A percentile compares a stretch with the other conserved stretches of the same genome.
Conservation (phyloP, 169 alveolate species). For the Plasmodium falciparum region DNA sequence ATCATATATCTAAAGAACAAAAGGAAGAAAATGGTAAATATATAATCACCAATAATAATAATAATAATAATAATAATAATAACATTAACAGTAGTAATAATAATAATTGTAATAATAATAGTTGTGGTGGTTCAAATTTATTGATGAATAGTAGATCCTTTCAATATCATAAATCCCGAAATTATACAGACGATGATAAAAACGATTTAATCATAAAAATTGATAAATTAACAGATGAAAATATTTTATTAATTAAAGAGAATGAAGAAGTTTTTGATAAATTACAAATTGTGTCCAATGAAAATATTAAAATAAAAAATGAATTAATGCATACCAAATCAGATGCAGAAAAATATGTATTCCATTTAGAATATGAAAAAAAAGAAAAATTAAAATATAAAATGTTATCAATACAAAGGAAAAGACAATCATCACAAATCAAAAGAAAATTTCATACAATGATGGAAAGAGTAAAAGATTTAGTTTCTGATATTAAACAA, state of each 20-base stretch:
- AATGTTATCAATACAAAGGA: constrained; percentile 43
- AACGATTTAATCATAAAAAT: constrained; percentile 26
- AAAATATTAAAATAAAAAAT: constrained; percentile 67
- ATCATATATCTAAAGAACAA: too few species aligned
- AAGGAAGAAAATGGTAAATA: constrained; percentile 4
- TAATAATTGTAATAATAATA: too few species aligned
- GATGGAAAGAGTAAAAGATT: constrained; percentile 42
- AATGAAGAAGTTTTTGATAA: constrained; percentile 73
- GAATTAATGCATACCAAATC: constrained; percentile 60
- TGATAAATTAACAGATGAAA: constrained; percentile 48
- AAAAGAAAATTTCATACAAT: constrained; percentile 54
- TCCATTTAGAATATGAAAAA: constrained; percentile 64
- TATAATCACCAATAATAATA: not conserved
- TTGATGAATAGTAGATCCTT: too few species aligned
- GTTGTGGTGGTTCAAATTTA: too few species aligned
- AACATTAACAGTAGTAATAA: too few species aligned
- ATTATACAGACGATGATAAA: constrained; percentile 11
- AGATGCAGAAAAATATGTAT: constrained; percentile 68
- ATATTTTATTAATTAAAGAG: constrained; percentile 48
- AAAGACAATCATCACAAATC: constrained; percentile 32
- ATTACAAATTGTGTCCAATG: constrained; percentile 45
- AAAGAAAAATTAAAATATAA: constrained; percentile 74
- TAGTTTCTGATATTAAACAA: constrained; percentile 53
- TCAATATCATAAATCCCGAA: constrained; percentile 18
- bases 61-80: not conserved